These are phyloP conservation scores for Pseudovirgaria hyperparasitica DNA, from an alignment of 2,329 filamentous ascomycete species.

Conservation along the genomic window DNA sequence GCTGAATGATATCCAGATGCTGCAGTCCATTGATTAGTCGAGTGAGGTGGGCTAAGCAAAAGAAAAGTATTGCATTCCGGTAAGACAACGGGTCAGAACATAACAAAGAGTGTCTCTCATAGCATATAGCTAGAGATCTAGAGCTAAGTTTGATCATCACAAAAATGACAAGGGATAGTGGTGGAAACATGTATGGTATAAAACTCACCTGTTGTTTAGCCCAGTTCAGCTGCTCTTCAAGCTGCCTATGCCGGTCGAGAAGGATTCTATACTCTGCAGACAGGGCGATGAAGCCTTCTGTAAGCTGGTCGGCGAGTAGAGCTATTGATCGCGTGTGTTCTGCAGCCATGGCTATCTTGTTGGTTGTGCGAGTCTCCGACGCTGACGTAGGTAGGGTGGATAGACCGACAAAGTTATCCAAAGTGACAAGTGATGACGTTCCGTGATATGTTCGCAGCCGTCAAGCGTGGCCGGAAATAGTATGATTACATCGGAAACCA, in stretches of 20 bases:
- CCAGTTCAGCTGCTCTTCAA: constrained; percentile 35
- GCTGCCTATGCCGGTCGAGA: constrained; percentile 28
- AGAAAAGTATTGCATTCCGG: too few species aligned
- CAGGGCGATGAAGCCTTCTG: constrained; percentile 34
- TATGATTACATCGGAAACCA: too few species aligned
- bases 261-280: constrained; percentile 34
- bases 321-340: constrained; percentile 12
- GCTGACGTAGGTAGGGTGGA: too few species aligned
- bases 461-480: too few species aligned
- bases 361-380: neutral
- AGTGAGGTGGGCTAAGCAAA: too few species aligned
- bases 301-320: constrained; percentile 28
- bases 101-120: constrained; percentile 34
- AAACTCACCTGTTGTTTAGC: constrained; percentile 37
- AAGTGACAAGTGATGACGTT: too few species aligned
- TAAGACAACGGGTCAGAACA: too few species aligned
- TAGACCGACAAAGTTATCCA: too few species aligned
- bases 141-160: constrained; percentile 37
- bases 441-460: too few species aligned
- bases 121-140: constrained; percentile 37
- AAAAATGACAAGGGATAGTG: constrained; percentile 7
- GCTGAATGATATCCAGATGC: too few species aligned
- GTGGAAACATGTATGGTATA: constrained; percentile 1
- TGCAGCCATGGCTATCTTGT: constrained; percentile 12
- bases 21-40: too few species aligned